A percentile compares a stretch with the other conserved stretches of the same genome.
phyloP scores from a whole-genome alignment of 305 asterid genomes.

The Stenogyne calaminthoides region DNA sequence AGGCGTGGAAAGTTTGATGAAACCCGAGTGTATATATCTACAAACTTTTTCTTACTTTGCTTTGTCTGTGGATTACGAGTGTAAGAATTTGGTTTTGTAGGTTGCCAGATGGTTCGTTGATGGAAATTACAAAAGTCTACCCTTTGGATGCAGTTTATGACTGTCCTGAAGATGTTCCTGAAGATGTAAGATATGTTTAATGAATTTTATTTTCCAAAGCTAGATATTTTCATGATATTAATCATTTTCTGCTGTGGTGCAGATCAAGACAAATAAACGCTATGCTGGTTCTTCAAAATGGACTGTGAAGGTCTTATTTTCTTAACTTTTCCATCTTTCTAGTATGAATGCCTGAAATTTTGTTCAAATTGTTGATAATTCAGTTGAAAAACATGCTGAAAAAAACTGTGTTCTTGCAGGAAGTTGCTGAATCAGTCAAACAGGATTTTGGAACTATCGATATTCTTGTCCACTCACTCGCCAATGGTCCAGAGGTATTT shows the following conservation, averaged over 20 bases:
- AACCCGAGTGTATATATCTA: slow-evolving; percentile 52
- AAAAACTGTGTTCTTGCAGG: slow-evolving; percentile 45
- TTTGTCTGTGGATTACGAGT: slow-evolving; percentile 24
- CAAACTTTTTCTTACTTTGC: not conserved
- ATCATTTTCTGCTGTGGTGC: slow-evolving; percentile 32
- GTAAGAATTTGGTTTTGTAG: slow-evolving; percentile 39
- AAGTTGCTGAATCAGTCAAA: slow-evolving; percentile 84
- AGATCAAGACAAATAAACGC: slow-evolving; percentile 81
- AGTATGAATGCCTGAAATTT: not conserved
- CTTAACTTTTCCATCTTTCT: slow-evolving; percentile 11
- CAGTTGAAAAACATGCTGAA: not conserved
- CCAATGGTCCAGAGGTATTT: slow-evolving; percentile 91
- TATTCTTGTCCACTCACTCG: slow-evolving; percentile 93
- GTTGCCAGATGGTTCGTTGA: slow-evolving; percentile 90
- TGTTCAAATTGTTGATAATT: not conserved
- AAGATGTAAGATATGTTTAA: slow-evolving; percentile 58
- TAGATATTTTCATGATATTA: not conserved
- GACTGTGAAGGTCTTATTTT: slow-evolving; percentile 80
- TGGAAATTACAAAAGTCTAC: slow-evolving; percentile 83
- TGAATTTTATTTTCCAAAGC: not conserved
- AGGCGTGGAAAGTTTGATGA: slow-evolving; percentile 91
- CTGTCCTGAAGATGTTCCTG: slow-evolving; percentile 87
- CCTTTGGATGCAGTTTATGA: slow-evolving; percentile 91
- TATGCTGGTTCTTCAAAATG: slow-evolving; percentile 80
- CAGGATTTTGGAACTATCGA: slow-evolving; percentile 88